A percentile compares a stretch with the other conserved stretches of the same genome.
Evolutionary conservation across 2,329 filamentous ascomycete species (phyloP).

Genomic region (Fusarium sp.): DNA sequence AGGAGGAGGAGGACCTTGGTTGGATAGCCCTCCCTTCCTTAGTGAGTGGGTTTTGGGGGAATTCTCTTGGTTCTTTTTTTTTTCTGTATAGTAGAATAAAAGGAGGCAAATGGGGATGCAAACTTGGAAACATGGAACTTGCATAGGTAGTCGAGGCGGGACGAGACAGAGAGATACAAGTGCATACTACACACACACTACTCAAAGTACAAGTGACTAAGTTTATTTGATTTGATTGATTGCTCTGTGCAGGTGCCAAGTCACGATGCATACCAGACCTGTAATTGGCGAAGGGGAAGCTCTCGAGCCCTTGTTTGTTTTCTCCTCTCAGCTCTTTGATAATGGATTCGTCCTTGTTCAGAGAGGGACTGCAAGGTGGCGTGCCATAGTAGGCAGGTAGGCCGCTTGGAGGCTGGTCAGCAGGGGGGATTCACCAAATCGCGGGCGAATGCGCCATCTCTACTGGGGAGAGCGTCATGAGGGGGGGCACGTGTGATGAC

Average conservation of each 20-base stretch:
- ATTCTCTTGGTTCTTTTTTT: slow-evolving; percentile 3
- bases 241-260: neutral
- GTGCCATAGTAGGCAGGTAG: neutral
- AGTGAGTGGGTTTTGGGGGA: slow-evolving; percentile 9
- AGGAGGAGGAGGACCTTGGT: neutral
- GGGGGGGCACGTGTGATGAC: slow-evolving; percentile 36
- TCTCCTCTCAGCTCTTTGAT: neutral
- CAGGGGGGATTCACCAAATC: neutral
- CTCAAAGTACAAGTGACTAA: neutral
- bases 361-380: neutral
- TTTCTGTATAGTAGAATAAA: slow-evolving; percentile 44
- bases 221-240: neutral
- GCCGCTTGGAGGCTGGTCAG: slow-evolving; percentile 14
- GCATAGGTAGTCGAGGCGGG: slow-evolving; percentile 27
- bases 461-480: slow-evolving; percentile 31
- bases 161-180: slow-evolving; percentile 20
- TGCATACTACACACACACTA: slow-evolving; percentile 5
- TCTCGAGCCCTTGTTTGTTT: neutral
- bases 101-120: slow-evolving; percentile 11
- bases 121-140: slow-evolving; percentile 25
- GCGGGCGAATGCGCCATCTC: slow-evolving; percentile 26
- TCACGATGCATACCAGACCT: neutral
- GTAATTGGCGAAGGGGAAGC: neutral
- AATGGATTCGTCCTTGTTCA: neutral
- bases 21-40: slow-evolving; percentile 5